Evolutionary conservation across 176 grass and related monocot genomes (phyloP), one percentile per base, ranked within the genome.

Genomic region (Elymus sibiricus): DNA sequence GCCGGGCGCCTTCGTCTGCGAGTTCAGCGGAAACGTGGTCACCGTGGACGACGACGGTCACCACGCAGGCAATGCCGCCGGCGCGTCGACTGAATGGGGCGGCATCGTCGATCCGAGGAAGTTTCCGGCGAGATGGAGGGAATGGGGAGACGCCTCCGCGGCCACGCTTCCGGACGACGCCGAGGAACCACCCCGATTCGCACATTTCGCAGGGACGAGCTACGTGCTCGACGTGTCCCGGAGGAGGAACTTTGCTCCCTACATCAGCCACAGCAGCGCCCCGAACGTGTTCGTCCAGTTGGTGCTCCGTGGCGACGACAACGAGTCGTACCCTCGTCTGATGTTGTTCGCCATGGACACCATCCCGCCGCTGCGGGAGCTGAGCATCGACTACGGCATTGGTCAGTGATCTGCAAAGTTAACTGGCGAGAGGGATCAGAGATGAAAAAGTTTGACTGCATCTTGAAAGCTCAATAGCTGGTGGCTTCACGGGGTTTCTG

Each of bases 341-440:
- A 95, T 95, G 96, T 65, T 94, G 70, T 95, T 95, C 64, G 92
- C 93, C 56, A 91, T 95, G 93, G 96, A 98, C 38, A 94, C 91
- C 47, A 98, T 98, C 49, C 96, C 93, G 19, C 93, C 96, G n/a
- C 78, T 98, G 86, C 83, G 88, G 39, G 96, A 94, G 71, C 84
- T 98, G 62, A 91, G 86, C 88, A 85, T 98, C 27, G 96, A 98
- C 59, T 98, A 95, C 86, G 96, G 96, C 31, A 46, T 90, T 26
- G 62, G 38, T 27, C 64, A 58, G 64, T 75, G 43, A 75, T 49
- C 25, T 28, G 21, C 70, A 76, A 26, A 24, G 68, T 14, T 39
- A 1, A 19, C 46, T 49, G 46, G 12, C 46, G 46, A 49, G 13
- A 49, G 46, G 46, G 46, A 49, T 16, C 46, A 49, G 13, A 49